These are phyloP conservation scores for Rhizomucor miehei DNA, from an alignment of 371 early-diverging fungal species.

Conservation along the genomic window DNA sequence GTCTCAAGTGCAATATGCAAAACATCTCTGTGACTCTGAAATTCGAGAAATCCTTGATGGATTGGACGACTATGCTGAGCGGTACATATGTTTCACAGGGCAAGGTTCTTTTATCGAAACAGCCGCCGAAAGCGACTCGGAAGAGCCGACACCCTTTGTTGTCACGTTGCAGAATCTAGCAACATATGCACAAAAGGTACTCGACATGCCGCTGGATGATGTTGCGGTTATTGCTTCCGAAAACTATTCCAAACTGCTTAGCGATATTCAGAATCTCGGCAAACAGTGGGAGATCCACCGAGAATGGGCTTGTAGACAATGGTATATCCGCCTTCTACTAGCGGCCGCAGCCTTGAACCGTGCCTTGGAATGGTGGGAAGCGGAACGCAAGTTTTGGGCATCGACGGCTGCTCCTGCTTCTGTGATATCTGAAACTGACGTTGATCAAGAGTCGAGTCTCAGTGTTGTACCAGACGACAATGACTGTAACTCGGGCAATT, in stretches of 20 bases:
- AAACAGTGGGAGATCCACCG: constrained; percentile 52
- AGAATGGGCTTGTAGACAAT: constrained; percentile 59
- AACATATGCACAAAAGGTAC: constrained; percentile 49
- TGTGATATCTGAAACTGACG: constrained; percentile 2
- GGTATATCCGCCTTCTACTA: constrained; percentile 54
- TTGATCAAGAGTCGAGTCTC: constrained; percentile 4
- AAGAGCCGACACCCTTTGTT: constrained; percentile 55
- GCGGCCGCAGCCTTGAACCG: constrained; percentile 59
- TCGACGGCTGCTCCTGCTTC: constrained; percentile 1
- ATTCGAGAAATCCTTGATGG: constrained; percentile 66
- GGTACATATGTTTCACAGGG: constrained; percentile 24
- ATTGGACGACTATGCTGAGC: constrained; percentile 70
- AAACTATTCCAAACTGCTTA: constrained; percentile 30
- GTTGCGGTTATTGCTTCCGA: constrained; percentile 42
- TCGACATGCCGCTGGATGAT: constrained; percentile 53
- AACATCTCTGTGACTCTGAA: constrained; percentile 43
- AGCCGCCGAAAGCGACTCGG: neutral
- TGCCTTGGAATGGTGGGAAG: constrained; percentile 66
- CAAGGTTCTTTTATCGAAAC: neutral
- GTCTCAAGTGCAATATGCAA: constrained; percentile 38
- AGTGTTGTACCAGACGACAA: constrained; percentile 34
- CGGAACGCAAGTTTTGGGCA: constrained; percentile 49
- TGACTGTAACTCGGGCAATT: constrained; percentile 3
- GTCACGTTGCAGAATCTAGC: constrained; percentile 58
- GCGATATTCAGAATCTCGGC: constrained; percentile 46